Conservation (phyloP, 2,329 filamentous ascomycete genomes). For the Verticillium albo-atrum region DNA sequence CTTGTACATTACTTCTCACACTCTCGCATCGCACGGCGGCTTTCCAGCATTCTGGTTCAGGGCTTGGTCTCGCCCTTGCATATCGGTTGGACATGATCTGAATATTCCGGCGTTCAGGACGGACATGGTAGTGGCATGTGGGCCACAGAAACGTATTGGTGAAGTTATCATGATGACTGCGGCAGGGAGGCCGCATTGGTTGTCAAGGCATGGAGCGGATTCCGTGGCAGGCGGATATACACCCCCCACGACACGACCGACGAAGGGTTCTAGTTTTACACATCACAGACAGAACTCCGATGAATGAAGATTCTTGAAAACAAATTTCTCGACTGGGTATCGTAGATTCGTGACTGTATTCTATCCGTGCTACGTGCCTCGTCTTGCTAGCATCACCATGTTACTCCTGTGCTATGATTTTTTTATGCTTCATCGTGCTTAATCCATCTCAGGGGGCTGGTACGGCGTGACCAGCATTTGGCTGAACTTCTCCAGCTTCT, state of each 20-base stretch:
- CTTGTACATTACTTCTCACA: neutral
- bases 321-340: conserved; percentile 5
- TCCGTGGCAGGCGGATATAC: neutral
- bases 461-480: conserved; percentile 78
- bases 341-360: conserved; percentile 12
- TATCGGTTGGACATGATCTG: neutral
- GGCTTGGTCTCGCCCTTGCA: neutral
- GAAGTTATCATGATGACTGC: neutral
- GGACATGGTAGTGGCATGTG: neutral
- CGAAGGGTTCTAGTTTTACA: conserved; percentile 6
- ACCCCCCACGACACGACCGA: conserved; percentile 2
- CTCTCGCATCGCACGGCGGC: neutral
- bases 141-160: neutral
- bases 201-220: neutral
- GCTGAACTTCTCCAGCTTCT: conserved; percentile 86
- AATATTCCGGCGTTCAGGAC: neutral
- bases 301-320: neutral
- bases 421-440: neutral
- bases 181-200: neutral
- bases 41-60: neutral
- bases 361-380: conserved; percentile 3
- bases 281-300: conserved; percentile 1
- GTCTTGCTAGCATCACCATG: neutral
- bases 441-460: conserved; percentile 51
- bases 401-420: neutral